Evolutionary conservation across 164 flowering plant genomes (phyloP).

Genomic region (Dillenia turbinata): DNA sequence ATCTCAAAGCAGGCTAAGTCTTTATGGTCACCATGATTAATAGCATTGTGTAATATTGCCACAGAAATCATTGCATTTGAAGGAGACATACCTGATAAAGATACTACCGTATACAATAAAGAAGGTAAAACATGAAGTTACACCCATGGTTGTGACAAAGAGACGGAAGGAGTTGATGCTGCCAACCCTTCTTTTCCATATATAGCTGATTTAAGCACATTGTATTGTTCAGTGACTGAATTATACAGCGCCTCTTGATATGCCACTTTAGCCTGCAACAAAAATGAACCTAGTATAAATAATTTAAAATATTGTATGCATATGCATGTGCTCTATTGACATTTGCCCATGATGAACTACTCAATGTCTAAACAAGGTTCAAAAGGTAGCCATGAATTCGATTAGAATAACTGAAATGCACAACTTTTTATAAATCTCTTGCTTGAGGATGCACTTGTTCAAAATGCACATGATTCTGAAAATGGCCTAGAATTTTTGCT

Average conservation of each 20-base stretch:
- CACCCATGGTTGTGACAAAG: slow-evolving; percentile 83
- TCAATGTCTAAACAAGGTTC: no score
- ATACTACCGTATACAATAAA: not conserved
- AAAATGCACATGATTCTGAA: no score
- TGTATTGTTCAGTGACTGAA: slow-evolving; percentile 68
- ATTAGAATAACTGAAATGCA: no score
- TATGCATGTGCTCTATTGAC: not conserved
- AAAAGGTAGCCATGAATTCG: no score
- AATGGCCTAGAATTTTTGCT: no score
- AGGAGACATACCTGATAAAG: slow-evolving; percentile 18
- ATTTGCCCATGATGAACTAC: no score
- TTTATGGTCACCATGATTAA: no score
- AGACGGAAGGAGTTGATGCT: slow-evolving; percentile 55
- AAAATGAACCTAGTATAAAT: slow-evolving; percentile 5
- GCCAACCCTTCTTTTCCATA: slow-evolving; percentile 53
- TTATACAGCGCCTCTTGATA: slow-evolving; percentile 51
- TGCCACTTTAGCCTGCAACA: slow-evolving; percentile 57
- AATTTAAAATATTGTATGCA: not conserved
- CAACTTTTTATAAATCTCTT: no score
- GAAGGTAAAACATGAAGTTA: slow-evolving; percentile 11
- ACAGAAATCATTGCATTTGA: not conserved
- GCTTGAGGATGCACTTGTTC: no score
- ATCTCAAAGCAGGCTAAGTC: no score
- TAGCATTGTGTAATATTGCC: no score
- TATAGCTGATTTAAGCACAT: slow-evolving; percentile 73